Conservation (phyloP, 345 rosid genomes). For the Cardamine occulta region DNA sequence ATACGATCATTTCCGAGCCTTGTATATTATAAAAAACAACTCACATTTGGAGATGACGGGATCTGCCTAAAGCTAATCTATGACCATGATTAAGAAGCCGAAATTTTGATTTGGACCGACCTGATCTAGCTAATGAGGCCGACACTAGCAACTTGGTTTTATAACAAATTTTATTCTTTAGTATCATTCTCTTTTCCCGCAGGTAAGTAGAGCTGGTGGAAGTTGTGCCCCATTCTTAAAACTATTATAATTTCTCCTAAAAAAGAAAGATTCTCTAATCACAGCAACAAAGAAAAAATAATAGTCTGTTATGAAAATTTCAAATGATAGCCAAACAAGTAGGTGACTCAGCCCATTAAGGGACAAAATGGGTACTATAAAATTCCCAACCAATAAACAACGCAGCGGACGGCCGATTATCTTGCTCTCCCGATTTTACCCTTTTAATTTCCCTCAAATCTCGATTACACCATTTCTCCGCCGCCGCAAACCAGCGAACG, state of each 20-base stretch:
- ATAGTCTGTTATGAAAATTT: background rate
- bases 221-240: slow-evolving; percentile 1
- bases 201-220: background rate
- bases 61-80: background rate
- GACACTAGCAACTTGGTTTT: background rate
- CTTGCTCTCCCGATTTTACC: slow-evolving; percentile 29
- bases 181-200: background rate
- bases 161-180: background rate
- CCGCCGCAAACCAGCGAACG: slow-evolving; percentile 17
- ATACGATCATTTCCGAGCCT: too few relatives aligned
- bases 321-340: slow-evolving; percentile 35
- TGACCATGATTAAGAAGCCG: background rate
- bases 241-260: background rate
- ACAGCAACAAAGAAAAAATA: background rate
- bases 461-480: slow-evolving; percentile 7
- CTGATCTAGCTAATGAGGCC: too few relatives aligned
- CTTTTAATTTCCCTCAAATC: background rate
- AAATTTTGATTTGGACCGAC: background rate
- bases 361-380: slow-evolving; percentile 34
- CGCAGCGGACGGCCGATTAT: background rate
- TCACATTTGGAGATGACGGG: too few relatives aligned
- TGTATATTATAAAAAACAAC: too few relatives aligned
- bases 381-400: slow-evolving; percentile 21
- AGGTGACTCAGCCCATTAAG: slow-evolving; percentile 36
- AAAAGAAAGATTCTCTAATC: too few relatives aligned